phyloP scores from a whole-genome alignment of 352 stramenopile species.

The Phytophthora hibernalis region DNA sequence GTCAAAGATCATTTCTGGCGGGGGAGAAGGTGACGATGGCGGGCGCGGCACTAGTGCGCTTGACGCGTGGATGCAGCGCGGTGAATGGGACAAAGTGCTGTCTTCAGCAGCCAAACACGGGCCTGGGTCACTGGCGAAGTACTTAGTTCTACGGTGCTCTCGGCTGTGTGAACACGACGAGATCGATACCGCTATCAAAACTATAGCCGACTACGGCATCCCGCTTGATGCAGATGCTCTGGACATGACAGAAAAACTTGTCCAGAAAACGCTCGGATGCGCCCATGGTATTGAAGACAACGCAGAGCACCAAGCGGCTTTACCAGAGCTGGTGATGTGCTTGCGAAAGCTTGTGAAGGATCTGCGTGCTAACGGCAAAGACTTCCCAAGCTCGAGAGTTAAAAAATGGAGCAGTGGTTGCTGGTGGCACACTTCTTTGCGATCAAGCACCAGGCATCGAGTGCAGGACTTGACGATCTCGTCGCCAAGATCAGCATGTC shows the following conservation, averaged over 20 bases:
- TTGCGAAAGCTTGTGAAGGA: conserved; percentile 80
- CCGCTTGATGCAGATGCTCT: conserved; percentile 66
- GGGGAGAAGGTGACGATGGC: conserved; percentile 47
- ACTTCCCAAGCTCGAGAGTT: conserved; percentile 53
- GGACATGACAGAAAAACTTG: conserved; percentile 62
- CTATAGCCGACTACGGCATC: conserved; percentile 80
- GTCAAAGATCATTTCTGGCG: conserved; percentile 46
- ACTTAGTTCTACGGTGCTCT: conserved; percentile 79
- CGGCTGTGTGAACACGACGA: conserved; percentile 81
- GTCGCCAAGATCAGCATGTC: conserved; percentile 86
- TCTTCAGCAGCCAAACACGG: conserved; percentile 85
- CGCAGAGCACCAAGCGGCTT: conserved; percentile 46
- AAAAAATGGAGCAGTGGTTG: conserved; percentile 84
- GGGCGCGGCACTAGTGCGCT: conserved; percentile 69
- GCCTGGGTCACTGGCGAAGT: conserved; percentile 82
- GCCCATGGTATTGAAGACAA: conserved; percentile 51
- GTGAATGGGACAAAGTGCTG: conserved; percentile 94
- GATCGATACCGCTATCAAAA: conserved; percentile 77
- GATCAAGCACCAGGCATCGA: conserved; percentile 72
- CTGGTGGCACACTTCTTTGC: conserved; percentile 82
- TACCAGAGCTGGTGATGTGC: conserved; percentile 76
- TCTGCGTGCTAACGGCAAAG: conserved; percentile 56
- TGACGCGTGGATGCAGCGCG: conserved; percentile 92
- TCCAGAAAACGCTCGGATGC: conserved; percentile 62
- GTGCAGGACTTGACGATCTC: conserved; percentile 67